Evolutionary conservation across 2,329 filamentous ascomycete species (phyloP).

Genomic region (Cladosporium cucumerinum): DNA sequence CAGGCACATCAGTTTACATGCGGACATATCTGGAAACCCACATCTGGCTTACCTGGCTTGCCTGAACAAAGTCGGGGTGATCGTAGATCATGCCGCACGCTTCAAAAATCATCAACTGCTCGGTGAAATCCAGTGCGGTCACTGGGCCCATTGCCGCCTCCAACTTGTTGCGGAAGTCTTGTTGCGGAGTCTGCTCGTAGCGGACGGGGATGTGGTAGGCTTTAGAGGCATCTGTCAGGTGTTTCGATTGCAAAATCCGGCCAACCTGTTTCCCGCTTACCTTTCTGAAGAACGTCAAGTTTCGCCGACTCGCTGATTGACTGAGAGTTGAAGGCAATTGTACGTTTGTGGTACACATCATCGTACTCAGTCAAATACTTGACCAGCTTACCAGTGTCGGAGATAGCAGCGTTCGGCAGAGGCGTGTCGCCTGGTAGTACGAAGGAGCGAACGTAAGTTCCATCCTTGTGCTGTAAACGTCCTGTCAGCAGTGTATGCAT

Average conservation of each 20-base stretch:
- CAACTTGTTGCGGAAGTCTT: constrained; percentile 1
- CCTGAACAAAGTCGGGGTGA: neutral
- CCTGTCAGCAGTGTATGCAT: neutral
- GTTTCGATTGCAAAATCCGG: too few relatives aligned
- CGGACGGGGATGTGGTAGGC: constrained; percentile 14
- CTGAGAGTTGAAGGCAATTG: constrained; percentile 10
- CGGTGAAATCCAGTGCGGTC: constrained; percentile 11
- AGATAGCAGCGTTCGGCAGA: constrained; percentile 6
- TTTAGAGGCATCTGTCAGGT: neutral
- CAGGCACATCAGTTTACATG: neutral
- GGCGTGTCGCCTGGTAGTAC: neutral
- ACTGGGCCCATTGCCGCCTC: constrained; percentile 5
- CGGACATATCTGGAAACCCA: too few relatives aligned
- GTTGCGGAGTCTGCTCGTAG: constrained; percentile 5
- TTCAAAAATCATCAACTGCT: constrained; percentile 16
- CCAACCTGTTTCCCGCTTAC: neutral
- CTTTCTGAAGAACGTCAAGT: neutral
- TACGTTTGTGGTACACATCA: neutral
- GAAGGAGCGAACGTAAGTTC: constrained; percentile 9
- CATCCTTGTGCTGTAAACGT: neutral
- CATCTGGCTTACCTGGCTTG: neutral
- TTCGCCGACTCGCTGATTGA: constrained; percentile 6
- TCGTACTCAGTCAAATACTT: constrained; percentile 7
- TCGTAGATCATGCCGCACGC: constrained; percentile 12
- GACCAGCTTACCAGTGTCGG: constrained; percentile 11